phyloP scores from a whole-genome alignment of 2,329 filamentous ascomycete genomes.

The Microcera coccophila region DNA sequence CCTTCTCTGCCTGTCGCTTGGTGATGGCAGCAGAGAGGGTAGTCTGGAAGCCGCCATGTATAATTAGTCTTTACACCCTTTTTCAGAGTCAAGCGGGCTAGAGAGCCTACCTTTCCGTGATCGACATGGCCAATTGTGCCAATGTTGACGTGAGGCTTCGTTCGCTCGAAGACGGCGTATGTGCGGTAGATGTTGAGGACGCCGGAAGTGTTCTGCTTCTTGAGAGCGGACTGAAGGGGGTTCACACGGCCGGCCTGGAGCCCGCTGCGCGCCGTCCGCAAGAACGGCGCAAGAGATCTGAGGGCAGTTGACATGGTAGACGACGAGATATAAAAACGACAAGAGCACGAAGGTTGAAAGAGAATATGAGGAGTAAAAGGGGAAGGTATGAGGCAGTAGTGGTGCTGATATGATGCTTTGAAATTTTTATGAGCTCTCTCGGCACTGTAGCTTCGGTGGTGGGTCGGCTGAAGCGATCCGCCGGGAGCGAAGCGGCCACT shows the following conservation, averaged over 20 bases:
- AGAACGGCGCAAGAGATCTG: slow-evolving; percentile 71
- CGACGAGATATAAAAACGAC: slow-evolving; percentile 21
- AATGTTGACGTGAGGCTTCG: slow-evolving; percentile 98
- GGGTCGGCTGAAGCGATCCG: slow-evolving; percentile 14
- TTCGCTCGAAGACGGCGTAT: slow-evolving; percentile 74
- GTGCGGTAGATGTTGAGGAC: slow-evolving; percentile 62
- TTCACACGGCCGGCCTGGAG: slow-evolving; percentile 67
- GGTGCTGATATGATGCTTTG: slow-evolving; percentile 26
- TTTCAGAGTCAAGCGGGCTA: slow-evolving; percentile 3
- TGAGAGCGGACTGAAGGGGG: slow-evolving; percentile 69
- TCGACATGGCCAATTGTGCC: slow-evolving; percentile 99
- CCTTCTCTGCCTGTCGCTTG: slow-evolving; percentile 94
- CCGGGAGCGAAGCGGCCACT: slow-evolving; percentile 18
- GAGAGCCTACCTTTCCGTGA: slow-evolving; percentile 83
- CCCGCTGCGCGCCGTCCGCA: slow-evolving; percentile 76
- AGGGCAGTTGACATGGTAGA: slow-evolving; percentile 75
- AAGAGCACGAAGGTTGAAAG: slow-evolving; percentile 25
- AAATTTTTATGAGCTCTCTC: slow-evolving; percentile 37
- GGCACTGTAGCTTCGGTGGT: slow-evolving; percentile 13
- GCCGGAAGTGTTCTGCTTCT: slow-evolving; percentile 58
- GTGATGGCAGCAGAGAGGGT: slow-evolving; percentile 98
- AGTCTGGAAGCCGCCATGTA: slow-evolving; percentile 56
- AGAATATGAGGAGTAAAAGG: slow-evolving; percentile 18
- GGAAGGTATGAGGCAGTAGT: slow-evolving; percentile 13
- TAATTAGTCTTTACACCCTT: slow-evolving; percentile 14